These are phyloP conservation scores for Geotrichum macrosporum DNA, from an alignment of 1,139 yeast species.

Conservation along the genomic window DNA sequence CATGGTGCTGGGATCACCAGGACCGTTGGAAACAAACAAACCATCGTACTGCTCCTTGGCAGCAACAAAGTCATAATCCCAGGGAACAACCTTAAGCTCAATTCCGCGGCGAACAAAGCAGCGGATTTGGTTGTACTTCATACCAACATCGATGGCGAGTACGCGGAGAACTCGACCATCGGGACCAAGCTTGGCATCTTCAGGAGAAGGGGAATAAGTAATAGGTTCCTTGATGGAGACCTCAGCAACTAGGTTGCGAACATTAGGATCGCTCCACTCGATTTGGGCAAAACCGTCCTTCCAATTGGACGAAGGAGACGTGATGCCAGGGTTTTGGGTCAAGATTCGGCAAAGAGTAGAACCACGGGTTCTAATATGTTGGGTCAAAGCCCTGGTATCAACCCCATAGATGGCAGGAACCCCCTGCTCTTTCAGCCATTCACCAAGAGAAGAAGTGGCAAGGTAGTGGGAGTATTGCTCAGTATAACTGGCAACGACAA, in stretches of 20 bases:
- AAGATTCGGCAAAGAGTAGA: slow-evolving; percentile 85
- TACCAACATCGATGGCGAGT: slow-evolving; percentile 93
- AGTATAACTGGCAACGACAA: slow-evolving; percentile 95
- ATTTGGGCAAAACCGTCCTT: slow-evolving; percentile 62
- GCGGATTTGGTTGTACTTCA: slow-evolving; percentile 96
- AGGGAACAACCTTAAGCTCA: slow-evolving; percentile 92
- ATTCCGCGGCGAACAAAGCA: slow-evolving; percentile 96
- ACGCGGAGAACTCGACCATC: slow-evolving; percentile 78
- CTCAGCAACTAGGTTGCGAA: slow-evolving; percentile 81
- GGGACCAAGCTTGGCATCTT: slow-evolving; percentile 52
- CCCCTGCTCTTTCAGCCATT: slow-evolving; percentile 88
- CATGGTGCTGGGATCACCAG: slow-evolving; percentile 97
- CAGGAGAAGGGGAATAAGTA: slow-evolving; percentile 60
- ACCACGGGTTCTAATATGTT: slow-evolving; percentile 87
- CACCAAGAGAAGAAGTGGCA: slow-evolving; percentile 86
- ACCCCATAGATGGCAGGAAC: slow-evolving; percentile 97
- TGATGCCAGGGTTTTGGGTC: slow-evolving; percentile 49
- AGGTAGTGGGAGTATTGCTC: slow-evolving; percentile 92
- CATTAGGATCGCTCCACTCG: slow-evolving; percentile 92
- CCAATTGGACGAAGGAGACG: slow-evolving; percentile 53
- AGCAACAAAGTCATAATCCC: slow-evolving; percentile 73
- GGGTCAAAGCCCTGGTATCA: slow-evolving; percentile 93
- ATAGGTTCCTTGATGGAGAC: slow-evolving; percentile 78
- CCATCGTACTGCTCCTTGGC: slow-evolving; percentile 78
- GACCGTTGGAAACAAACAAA: slow-evolving; percentile 94